Evolutionary conservation across 352 stramenopile species (phyloP), one percentile per base, ranked within the genome.

Genomic region (Pythium apleroticum): DNA sequence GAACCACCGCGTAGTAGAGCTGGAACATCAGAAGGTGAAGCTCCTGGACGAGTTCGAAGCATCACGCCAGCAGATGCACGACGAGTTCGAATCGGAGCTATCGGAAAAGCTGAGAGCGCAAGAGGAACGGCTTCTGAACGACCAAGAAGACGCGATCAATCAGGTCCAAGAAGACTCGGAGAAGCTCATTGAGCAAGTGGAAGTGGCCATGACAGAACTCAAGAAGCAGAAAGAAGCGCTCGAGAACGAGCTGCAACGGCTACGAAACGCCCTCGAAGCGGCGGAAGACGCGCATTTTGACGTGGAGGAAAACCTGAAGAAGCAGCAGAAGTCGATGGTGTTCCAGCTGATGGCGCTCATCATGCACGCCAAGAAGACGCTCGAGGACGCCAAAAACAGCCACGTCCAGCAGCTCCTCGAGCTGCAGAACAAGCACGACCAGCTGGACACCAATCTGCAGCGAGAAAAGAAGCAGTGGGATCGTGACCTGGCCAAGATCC

Each of bases 151-250:
- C 24, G 78, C 83, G 1, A 90, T 93, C 43, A 73, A 75, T 6
- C 80, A 91, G 37, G 85, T 91, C 12, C 85, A 93, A 52, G 83
- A 92, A 57, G 85, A 93, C 52, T 90, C 83, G 7, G 85, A 93
- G 60, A 78, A 77, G 35, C 71, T 93, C 31, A 90, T 93, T 41
- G 81, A 89, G 31, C 80, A 91, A 57, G 85, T 93, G 4, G 85
- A 93, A 66, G 37, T 66, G 5, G 85, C 85, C 0, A 92, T 93
- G 83, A 52, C 20, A 0, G 76, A 92, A 59, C 46, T 93, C 1
- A 92, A 91, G 57, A 77, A 72, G 5, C 80, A 93, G 43, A 93
- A 93, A 65, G 81, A 92, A 48, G 75, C 73, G 9, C 63, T 89
- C 0, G 85, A 93, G 52, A 66, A 65, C 4, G 85, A 93, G 46